Percentiles rank a stretch among this genome's conserved stretches.
Evolutionary conservation across 1,284 basidiomycete species (phyloP).

Genomic region (Ustilago curta): DNA sequence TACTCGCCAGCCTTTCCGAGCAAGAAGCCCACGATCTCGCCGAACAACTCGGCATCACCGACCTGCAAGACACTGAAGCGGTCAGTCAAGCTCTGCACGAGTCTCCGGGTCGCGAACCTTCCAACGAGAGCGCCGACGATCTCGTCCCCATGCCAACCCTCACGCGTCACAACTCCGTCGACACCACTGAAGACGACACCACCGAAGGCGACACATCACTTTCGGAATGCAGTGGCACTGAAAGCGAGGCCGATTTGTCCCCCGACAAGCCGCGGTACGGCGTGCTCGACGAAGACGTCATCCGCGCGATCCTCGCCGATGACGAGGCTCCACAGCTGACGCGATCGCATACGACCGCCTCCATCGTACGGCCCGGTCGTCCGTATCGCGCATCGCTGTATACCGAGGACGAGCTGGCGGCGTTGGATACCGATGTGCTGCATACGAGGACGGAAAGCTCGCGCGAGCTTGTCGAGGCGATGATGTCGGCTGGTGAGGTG

Average conservation of each 20-base stretch:
- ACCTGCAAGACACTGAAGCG: conserved; percentile 40
- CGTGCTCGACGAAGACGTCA: conserved; percentile 43
- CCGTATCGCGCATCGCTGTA: conserved; percentile 58
- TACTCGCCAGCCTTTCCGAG: conserved; percentile 36
- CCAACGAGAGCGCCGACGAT: conserved; percentile 21
- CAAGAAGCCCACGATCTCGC: conserved; percentile 52
- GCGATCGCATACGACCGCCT: conserved; percentile 35
- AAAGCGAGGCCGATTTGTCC: conserved; percentile 33
- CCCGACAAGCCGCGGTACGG: conserved; percentile 36
- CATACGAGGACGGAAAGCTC: conserved; percentile 45
- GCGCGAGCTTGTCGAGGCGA: conserved; percentile 34
- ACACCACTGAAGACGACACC: conserved; percentile 36
- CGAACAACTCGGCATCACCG: conserved; percentile 41
- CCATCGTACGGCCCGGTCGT: conserved; percentile 26
- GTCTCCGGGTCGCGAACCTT: conserved; percentile 6
- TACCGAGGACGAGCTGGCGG: conserved; percentile 51
- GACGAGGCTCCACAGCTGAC: conserved; percentile 9
- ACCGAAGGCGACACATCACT: conserved; percentile 38
- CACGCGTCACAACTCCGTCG: conserved; percentile 14
- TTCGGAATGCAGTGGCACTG: conserved; percentile 37
- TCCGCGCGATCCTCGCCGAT: conserved; percentile 39
- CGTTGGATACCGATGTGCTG: conserved; percentile 11
- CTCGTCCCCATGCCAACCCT: conserved; percentile 31
- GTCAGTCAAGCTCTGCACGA: conserved; percentile 18
- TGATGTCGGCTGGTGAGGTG: conserved; percentile 6